phyloP scores from a whole-genome alignment of 2,329 filamentous ascomycete genomes.

The Fusarium liriodendri region DNA sequence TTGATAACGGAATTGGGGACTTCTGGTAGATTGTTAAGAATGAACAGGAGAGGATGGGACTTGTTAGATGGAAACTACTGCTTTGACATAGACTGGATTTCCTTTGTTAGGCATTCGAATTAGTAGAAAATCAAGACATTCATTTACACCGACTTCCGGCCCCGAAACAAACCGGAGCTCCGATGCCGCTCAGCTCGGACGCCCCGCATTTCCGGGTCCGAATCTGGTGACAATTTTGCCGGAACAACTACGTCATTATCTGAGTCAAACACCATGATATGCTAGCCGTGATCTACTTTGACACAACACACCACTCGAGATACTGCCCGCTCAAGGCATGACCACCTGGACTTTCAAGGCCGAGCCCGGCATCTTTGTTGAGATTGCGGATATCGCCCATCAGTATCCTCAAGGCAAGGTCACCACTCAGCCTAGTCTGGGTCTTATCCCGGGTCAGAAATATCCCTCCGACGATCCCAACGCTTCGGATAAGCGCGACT shows the following conservation, averaged over 20 bases:
- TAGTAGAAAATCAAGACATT: background rate
- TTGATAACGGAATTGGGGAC: background rate
- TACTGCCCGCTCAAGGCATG: constrained; percentile 22
- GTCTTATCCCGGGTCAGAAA: constrained; percentile 59
- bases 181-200: background rate
- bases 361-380: constrained; percentile 54
- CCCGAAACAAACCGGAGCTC: background rate
- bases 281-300: background rate
- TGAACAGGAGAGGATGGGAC: background rate
- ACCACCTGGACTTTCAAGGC: constrained; percentile 40
- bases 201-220: constrained; percentile 3
- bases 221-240: constrained; percentile 8
- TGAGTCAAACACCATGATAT: background rate
- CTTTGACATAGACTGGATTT: background rate
- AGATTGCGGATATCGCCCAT: constrained; percentile 49
- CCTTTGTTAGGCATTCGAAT: background rate
- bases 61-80: background rate
- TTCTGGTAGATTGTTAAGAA: background rate
- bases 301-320: background rate
- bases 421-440: constrained; percentile 61
- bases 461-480: constrained; percentile 56
- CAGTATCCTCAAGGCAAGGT: constrained; percentile 46
- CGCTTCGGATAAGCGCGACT: constrained; percentile 55
- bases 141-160: background rate
- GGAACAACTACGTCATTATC: constrained; percentile 34